phyloP scores from a whole-genome alignment of 2,329 filamentous ascomycete genomes.

The Ceratocystis cacaofunesta region DNA sequence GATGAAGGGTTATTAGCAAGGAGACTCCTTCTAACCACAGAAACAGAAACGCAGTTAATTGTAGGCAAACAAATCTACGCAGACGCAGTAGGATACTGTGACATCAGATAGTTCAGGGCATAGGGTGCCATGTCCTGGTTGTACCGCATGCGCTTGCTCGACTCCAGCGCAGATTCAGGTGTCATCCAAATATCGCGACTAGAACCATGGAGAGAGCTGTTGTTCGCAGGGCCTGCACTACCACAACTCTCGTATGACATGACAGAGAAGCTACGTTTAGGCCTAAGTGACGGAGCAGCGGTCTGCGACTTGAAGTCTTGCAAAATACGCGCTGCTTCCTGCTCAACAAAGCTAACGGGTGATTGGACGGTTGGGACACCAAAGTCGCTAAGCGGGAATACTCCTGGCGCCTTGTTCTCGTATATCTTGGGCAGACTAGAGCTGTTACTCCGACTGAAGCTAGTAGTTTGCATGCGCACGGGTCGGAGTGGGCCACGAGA shows the following conservation, averaged over 20 bases:
- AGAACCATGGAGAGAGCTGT: constrained; percentile 28
- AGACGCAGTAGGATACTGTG: not conserved
- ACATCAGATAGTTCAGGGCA: not conserved
- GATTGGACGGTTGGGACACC: not conserved
- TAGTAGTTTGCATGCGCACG: not conserved
- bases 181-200: constrained; percentile 22
- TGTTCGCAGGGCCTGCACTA: constrained; percentile 45
- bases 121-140: not conserved
- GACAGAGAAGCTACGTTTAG: constrained; percentile 11
- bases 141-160: constrained; percentile 2
- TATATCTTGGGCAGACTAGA: not conserved
- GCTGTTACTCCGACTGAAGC: not conserved
- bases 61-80: not conserved
- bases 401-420: not conserved
- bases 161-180: constrained; percentile 22
- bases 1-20: not conserved
- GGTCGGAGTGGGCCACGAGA: not conserved
- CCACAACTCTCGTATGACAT: constrained; percentile 30
- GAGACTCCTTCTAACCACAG: not conserved
- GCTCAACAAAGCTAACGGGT: not conserved
- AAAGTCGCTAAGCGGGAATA: constrained; percentile 3
- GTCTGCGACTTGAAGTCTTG: constrained; percentile 10
- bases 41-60: too few relatives aligned
- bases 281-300: not conserved
- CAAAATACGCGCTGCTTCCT: constrained; percentile 9